phyloP scores from a whole-genome alignment of 768 basidiomycete species.

The Filobasidium floriforme region DNA sequence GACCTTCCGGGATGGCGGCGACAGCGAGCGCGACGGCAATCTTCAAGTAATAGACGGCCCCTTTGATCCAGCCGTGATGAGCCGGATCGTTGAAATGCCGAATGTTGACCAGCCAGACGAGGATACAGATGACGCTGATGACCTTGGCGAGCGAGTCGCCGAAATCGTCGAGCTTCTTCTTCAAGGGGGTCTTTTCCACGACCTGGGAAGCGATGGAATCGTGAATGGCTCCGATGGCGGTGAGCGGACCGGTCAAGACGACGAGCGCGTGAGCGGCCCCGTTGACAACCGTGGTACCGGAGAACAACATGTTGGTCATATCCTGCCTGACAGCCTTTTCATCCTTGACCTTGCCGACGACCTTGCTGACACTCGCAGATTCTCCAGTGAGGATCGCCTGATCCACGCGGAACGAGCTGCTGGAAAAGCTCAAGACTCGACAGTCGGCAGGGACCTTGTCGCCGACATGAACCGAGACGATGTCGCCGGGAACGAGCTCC shows the following conservation, averaged over 20 bases:
- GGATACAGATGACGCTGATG: conserved; percentile 89
- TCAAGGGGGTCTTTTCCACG: conserved; percentile 90
- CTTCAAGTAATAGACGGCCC: conserved; percentile 98
- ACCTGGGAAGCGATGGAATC: conserved; percentile 90
- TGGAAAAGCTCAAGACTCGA: conserved; percentile 76
- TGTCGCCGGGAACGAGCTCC: conserved; percentile 89
- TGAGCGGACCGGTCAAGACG: conserved; percentile 72
- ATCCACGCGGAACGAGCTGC: conserved; percentile 87
- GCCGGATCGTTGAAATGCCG: conserved; percentile 93
- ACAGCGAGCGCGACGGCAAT: conserved; percentile 98
- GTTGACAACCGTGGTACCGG: conserved; percentile 92
- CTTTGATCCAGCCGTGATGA: conserved; percentile 81
- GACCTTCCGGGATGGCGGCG: conserved; percentile 93
- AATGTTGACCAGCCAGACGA: conserved; percentile 96
- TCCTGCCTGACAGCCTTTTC: conserved; percentile 86
- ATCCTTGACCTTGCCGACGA: conserved; percentile 60
- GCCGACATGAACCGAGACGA: conserved; percentile 81
- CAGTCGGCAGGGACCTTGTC: conserved; percentile 95
- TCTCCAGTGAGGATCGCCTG: conserved; percentile 97
- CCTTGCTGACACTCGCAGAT: conserved; percentile 80
- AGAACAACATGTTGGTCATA: conserved; percentile 93
- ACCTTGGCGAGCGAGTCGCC: conserved; percentile 96
- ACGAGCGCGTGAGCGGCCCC: conserved; percentile 83
- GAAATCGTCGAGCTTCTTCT: conserved; percentile 95
- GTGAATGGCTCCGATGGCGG: conserved; percentile 95